A percentile compares a stretch with the other conserved stretches of the same genome.
These are phyloP conservation scores for Trichophyton schoenleinii DNA, from an alignment of 2,329 filamentous ascomycete species.

Conservation along the genomic window DNA sequence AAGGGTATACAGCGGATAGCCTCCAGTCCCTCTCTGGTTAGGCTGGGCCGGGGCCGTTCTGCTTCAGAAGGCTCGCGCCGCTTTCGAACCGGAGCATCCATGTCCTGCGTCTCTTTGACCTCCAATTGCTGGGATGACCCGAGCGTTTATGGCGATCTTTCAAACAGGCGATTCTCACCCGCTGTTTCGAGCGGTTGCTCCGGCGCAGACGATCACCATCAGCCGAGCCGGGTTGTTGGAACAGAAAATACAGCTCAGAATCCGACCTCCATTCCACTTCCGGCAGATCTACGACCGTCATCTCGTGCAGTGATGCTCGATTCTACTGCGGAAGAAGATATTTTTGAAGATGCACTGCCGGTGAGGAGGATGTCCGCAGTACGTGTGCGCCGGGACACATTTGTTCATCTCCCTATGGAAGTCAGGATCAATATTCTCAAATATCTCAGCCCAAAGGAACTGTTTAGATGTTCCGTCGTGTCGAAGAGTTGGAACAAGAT, in stretches of 20 bases:
- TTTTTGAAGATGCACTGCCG: constrained; percentile 20
- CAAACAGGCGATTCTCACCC: constrained; percentile 4
- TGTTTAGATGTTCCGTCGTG: constrained; percentile 64
- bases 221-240: constrained; percentile 45
- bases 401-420: constrained; percentile 70
- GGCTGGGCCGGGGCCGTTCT: constrained; percentile 51
- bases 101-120: constrained; percentile 52
- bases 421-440: constrained; percentile 65
- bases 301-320: constrained; percentile 22
- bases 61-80: constrained; percentile 48
- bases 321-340: constrained; percentile 14
- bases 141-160: constrained; percentile 1
- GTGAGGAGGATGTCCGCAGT: constrained; percentile 24
- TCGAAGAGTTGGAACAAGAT: constrained; percentile 66
- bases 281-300: constrained; percentile 46
- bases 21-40: constrained; percentile 61
- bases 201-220: constrained; percentile 37
- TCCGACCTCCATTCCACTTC: constrained; percentile 48
- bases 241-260: constrained; percentile 31
- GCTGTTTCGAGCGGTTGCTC: constrained; percentile 24
- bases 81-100: constrained; percentile 45
- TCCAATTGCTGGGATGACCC: constrained; percentile 44
- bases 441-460: constrained; percentile 64
- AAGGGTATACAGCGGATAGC: constrained; percentile 68
- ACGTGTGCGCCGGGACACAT: constrained; percentile 44